Evolutionary conservation across 352 stramenopile genomes (phyloP).

Genomic region (Nothophytophthora sp.): DNA sequence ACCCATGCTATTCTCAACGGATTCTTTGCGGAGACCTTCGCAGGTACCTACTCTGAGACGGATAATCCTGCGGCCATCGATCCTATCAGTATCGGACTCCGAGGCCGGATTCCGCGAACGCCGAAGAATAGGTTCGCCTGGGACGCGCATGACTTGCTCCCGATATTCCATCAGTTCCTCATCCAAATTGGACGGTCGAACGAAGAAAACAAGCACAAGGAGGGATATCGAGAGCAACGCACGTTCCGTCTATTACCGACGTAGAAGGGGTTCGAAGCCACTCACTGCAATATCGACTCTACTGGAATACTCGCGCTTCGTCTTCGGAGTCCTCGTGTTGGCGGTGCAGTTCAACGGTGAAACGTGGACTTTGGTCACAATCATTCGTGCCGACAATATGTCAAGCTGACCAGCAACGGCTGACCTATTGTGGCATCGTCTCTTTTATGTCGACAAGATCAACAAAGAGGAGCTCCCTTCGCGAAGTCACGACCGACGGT

Average conservation of each 20-base stretch:
- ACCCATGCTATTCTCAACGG: conserved; percentile 2
- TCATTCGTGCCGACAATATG: too few species aligned
- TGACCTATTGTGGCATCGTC: too few species aligned
- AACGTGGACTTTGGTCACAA: neutral
- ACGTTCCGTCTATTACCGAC: conserved; percentile 5
- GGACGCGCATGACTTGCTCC: neutral
- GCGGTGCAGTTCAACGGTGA: neutral
- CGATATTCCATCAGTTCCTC: conserved; percentile 4
- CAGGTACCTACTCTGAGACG: too few species aligned
- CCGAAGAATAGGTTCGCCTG: conserved; percentile 5
- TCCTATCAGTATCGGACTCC: neutral
- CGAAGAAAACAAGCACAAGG: neutral
- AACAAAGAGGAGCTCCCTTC: too few species aligned
- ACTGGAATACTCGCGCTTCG: neutral
- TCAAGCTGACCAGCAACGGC: too few species aligned
- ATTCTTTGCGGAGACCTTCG: neutral
- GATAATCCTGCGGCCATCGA: too few species aligned
- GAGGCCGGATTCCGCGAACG: neutral
- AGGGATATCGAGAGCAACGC: neutral
- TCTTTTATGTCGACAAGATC: too few species aligned
- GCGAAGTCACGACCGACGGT: too few species aligned
- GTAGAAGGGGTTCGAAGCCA: conserved; percentile 1
- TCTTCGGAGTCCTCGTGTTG: conserved; percentile 1
- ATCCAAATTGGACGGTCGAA: conserved; percentile 3
- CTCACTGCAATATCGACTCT: conserved; percentile 9